Percentiles rank a stretch among this genome's conserved stretches.
These are phyloP conservation scores for Sporothrix curviconia DNA, from an alignment of 2,329 filamentous ascomycete species.

Conservation along the genomic window DNA sequence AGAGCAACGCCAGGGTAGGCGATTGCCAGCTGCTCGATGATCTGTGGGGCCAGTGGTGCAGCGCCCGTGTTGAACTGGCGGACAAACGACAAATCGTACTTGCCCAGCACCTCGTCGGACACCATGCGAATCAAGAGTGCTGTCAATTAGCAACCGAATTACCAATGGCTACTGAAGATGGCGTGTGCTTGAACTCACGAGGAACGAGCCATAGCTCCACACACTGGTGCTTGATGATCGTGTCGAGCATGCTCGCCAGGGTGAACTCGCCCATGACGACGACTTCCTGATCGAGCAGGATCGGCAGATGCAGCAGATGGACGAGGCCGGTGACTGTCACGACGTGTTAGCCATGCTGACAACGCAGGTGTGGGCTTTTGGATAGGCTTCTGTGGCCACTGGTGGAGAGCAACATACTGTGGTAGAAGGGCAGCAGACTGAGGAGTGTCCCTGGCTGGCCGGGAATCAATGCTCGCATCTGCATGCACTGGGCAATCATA, in stretches of 20 bases:
- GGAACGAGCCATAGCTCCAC: conserved; percentile 52
- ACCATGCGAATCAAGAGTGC: conserved; percentile 48
- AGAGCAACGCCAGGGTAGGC: conserved; percentile 55
- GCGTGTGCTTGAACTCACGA: conserved; percentile 20
- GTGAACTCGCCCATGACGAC: conserved; percentile 59
- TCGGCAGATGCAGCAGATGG: conserved; percentile 55
- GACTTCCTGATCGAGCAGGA: conserved; percentile 59
- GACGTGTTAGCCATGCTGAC: conserved; percentile 1
- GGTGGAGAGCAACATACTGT: too few relatives aligned
- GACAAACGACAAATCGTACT: conserved; percentile 52
- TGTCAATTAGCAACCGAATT: conserved; percentile 36
- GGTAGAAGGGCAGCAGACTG: conserved; percentile 24
- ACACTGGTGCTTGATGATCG: conserved; percentile 46
- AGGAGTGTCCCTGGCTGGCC: conserved; percentile 25
- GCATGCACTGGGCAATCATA: conserved; percentile 54
- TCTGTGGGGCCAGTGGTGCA: conserved; percentile 50
- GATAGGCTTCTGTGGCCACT: too few relatives aligned
- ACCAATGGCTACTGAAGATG: too few relatives aligned
- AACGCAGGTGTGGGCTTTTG: too few relatives aligned
- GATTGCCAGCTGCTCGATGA: conserved; percentile 48
- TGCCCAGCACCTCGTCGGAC: conserved; percentile 44
- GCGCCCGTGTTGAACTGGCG: conserved; percentile 54
- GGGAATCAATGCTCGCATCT: conserved; percentile 47
- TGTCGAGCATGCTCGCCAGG: conserved; percentile 51
- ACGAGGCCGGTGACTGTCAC: conserved; percentile 49